Evolutionary conservation across 2,329 filamentous ascomycete genomes (phyloP).

Genomic region (Colletotrichum brevisporum): DNA sequence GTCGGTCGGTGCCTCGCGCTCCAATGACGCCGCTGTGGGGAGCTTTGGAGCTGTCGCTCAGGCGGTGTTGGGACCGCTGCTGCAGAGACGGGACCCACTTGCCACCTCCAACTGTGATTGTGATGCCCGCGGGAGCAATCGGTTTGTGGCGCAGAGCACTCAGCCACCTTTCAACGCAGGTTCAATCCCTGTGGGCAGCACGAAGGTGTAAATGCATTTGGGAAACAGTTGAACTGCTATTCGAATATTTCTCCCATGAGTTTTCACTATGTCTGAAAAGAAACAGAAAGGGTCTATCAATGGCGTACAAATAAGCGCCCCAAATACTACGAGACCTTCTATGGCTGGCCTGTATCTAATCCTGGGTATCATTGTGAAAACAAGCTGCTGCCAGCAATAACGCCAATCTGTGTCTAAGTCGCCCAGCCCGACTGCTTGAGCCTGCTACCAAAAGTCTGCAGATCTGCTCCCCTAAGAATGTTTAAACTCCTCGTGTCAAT

Average conservation of each 20-base stretch:
- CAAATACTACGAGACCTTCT: background rate
- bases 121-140: conserved; percentile 4
- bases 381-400: background rate
- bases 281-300: background rate
- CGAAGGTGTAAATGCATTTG: too few relatives aligned
- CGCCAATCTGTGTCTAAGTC: background rate
- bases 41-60: conserved; percentile 39
- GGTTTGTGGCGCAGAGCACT: background rate
- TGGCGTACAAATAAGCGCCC: too few relatives aligned
- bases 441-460: conserved; percentile 30
- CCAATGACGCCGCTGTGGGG: conserved; percentile 47
- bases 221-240: too few relatives aligned
- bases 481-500: conserved; percentile 60
- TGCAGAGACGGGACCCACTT: too few relatives aligned
- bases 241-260: background rate
- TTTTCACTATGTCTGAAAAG: background rate
- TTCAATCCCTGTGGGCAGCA: too few relatives aligned
- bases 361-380: conserved; percentile 13
- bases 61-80: too few relatives aligned
- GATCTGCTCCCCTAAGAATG: background rate
- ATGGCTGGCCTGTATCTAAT: background rate
- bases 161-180: conserved; percentile 3
- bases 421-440: conserved; percentile 26
- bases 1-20: conserved; percentile 39
- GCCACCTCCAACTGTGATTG: background rate